Percentiles rank a stretch among this genome's conserved stretches.
Evolutionary conservation across 768 basidiomycete genomes (phyloP).

Genomic region (Dioszegia aurantiaca): DNA sequence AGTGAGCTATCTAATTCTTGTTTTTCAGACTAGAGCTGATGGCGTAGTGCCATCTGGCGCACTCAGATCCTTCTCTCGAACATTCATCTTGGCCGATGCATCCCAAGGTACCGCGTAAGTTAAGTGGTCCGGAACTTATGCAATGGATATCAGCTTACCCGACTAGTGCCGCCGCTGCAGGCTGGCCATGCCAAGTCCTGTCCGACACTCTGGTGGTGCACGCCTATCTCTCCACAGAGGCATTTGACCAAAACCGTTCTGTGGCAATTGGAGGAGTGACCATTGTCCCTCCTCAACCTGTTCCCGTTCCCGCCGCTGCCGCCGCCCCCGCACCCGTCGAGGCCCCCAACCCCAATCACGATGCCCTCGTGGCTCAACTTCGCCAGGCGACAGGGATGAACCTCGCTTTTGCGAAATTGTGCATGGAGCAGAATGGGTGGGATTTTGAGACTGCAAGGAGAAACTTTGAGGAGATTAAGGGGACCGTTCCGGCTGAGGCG

Average conservation of each 20-base stretch:
- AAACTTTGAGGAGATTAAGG: conserved; percentile 77
- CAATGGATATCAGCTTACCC: background rate
- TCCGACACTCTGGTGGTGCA: conserved; percentile 85
- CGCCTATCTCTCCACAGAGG: conserved; percentile 71
- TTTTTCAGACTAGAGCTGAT: background rate
- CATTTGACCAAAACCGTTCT: conserved; percentile 62
- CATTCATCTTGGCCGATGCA: conserved; percentile 80
- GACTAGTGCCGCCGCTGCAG: conserved; percentile 68
- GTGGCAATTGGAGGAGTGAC: conserved; percentile 43
- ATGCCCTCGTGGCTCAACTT: conserved; percentile 57
- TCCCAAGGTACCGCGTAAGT: conserved; percentile 78
- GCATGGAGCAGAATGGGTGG: conserved; percentile 81
- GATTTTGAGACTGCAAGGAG: conserved; percentile 71
- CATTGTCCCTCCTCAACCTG: conserved; percentile 29
- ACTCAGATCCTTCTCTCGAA: conserved; percentile 86
- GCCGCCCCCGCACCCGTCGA: conserved; percentile 37
- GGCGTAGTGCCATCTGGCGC: conserved; percentile 67
- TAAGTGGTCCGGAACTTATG: conserved; percentile 7
- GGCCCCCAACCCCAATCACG: conserved; percentile 54
- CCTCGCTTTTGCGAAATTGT: conserved; percentile 74
- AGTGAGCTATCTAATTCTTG: conserved; percentile 57
- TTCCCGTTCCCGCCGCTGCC: conserved; percentile 1
- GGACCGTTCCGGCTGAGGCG: conserved; percentile 49
- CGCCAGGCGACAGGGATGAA: conserved; percentile 74
- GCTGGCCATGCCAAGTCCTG: conserved; percentile 86